Evolutionary conservation across 2,329 filamentous ascomycete genomes (phyloP), one percentile per base, ranked within the genome.

Genomic region (Talaromyces piceae): DNA sequence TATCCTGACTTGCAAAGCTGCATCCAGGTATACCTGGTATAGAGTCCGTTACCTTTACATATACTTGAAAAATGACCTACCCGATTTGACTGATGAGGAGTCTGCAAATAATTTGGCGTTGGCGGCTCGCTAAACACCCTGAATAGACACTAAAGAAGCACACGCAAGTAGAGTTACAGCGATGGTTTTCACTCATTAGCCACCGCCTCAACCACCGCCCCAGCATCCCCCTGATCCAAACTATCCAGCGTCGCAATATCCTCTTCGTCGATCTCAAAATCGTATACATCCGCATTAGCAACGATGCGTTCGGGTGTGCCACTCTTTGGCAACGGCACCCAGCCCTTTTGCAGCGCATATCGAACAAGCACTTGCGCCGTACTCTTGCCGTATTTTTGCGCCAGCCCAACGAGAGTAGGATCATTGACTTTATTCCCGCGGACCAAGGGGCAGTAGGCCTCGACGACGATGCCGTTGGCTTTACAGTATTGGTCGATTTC

Each of bases 321-420:
- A 54, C 83, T 88, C 77, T 90, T 90, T 20, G 86, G 84, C 54
- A 90, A 71, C 43, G 86, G 86, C 28, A 87, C 76, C 65, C 81
- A 83, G 3, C 81, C 85, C 70, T 88, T 91, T 69, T 95, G 87
- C 68, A 95, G 67, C 58, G 86, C 87, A 78, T 88, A 95, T 56
- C 89, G 78, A 46, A 95, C 71, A 61, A 95, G 68, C 8, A 95
- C 72, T 74, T 95, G 90, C 8, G 87, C 85, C 53, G 85, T 80
- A 6, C 80, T 80, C 71, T 86, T 90, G 57, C 75, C 76, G 65
- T 93, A 81, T 71, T 89, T 91, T 60, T 84, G 73, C 1, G 83
- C 81, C 51, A 94, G 69, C 12, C 74, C 74, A 53, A 78, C 76
- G 27, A 93, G 72, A 11, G 78, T 80, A 56, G 79, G 72, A 56